Evolutionary conservation across 768 basidiomycete species (phyloP).

Genomic region (Serendipita sp.): DNA sequence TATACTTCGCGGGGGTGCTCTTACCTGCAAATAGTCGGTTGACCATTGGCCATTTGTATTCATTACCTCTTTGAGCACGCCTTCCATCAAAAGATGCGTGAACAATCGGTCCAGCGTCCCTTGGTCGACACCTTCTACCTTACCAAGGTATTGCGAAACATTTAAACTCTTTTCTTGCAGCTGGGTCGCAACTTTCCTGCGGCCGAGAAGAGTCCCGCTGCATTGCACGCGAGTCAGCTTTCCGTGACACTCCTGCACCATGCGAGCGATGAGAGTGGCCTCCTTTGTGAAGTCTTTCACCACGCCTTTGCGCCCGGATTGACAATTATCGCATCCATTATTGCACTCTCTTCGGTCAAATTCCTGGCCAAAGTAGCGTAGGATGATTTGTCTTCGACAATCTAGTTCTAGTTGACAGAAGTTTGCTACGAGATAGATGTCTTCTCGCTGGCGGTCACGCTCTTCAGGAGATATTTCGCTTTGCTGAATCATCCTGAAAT

Average conservation of each 20-base stretch:
- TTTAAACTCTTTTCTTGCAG: constrained; percentile 33
- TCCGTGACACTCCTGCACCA: constrained; percentile 26
- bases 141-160: constrained; percentile 34
- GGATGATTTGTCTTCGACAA: constrained; percentile 75
- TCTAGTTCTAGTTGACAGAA: constrained; percentile 69
- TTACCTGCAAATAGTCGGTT: constrained; percentile 39
- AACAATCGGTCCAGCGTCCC: neutral
- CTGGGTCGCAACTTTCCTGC: constrained; percentile 23
- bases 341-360: constrained; percentile 55
- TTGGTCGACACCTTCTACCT: constrained; percentile 29
- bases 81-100: neutral
- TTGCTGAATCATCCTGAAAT: constrained; percentile 45
- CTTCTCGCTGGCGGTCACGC: constrained; percentile 48
- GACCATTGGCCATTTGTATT: constrained; percentile 26
- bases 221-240: constrained; percentile 46
- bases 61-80: neutral
- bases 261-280: constrained; percentile 44
- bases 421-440: constrained; percentile 49
- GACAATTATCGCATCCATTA: constrained; percentile 72
- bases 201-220: constrained; percentile 49
- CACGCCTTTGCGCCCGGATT: constrained; percentile 27
- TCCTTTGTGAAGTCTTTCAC: constrained; percentile 43
- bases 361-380: constrained; percentile 73
- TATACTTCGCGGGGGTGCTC: neutral
- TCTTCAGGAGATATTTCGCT: constrained; percentile 35